Evolutionary conservation across 176 grass and related monocot genomes (phyloP), one percentile per base, ranked within the genome.

Genomic region (Typha latifolia): DNA sequence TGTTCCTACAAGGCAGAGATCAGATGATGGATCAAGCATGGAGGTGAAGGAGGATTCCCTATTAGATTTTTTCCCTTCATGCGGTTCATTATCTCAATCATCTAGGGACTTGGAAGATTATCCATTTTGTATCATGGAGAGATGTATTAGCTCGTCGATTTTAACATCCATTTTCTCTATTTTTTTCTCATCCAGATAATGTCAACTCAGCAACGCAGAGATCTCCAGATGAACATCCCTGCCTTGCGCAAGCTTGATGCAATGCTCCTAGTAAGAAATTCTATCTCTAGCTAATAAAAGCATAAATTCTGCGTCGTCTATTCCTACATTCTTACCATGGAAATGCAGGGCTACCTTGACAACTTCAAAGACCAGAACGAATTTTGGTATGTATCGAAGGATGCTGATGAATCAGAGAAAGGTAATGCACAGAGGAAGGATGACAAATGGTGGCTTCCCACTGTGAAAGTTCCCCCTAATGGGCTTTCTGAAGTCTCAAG

Each of bases 401-500:
- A 97, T 76, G 71, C 91, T 23, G 78, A 79, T 62, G 92, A 83
- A 1, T 66, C 65, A 2, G 85, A 91, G 43, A 72, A 83, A 12
- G 87, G 81, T 48, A 75, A 26, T 53, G 56, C 82, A 15, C 67
- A 82, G 74, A 79, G 81, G 62, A 81, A 84, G 1, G 85, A 86
- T 29, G 88, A 96, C 74, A 96, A 96, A 51, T 96, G 88, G 93
- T 96, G 93, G 93, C 82, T 96, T 26, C 93, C 93, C 0, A 84
- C 84, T 47, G 93, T 91, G 3, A 89, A 74, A 84, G 88, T 96
- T 13, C 88, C 88, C 13, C 74, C 72, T 2, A 67, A 47, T 48
- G 93, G 93, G 23, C 74, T 96, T 14, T 66, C 85, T 12, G 78
- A 51, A 31, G 14, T 78, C 1, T 81, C 82, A 63, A 96, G 82